Base-by-base conservation (phyloP, 2,329 filamentous ascomycete genomes). In the Aspergillus quadrilineatus region DNA sequence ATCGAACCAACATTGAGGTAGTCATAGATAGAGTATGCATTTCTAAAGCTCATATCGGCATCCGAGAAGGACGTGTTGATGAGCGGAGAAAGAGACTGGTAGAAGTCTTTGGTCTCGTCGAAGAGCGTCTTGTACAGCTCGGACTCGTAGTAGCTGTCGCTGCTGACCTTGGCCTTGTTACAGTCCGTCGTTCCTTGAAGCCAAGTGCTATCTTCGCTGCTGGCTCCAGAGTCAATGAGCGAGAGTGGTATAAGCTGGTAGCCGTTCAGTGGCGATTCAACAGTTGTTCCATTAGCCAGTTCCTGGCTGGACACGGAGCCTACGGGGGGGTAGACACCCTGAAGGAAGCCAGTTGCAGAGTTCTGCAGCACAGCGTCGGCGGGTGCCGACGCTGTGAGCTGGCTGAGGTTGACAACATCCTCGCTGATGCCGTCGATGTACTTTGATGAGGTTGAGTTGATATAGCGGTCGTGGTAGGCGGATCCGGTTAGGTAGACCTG, bases 231-330 rank as follows among this genome's bases (percentile, higher is more conserved):
- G 2, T 78, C 71, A 29, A 89, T 79, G 3, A 83, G 77, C 57
- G 86, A 82, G 54, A 97, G 79, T 15, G 90, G 89, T 63, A 96
- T 88, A 59, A 94, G 84, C 74, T 97, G 92, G 71, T 92, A 96
- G 28, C 92, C 92, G 59, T 84, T 79, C 67, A 96, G 76, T 0
- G 92, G 91, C 1, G 85, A 78, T 56, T 85, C 76, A 10, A 92
- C 78, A 4, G 75, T 77, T 22, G 83, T 83, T 49, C 88, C 88
- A 72, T 96, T 92, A 65, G 84, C 84, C 41, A 96, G 82, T 2
- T 78, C 85, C 74, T 89, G 81, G 36, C 80, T 75, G 8, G 80
- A 79, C 1, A 77, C 69, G 5, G 74, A 69, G 2, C 85, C 85
- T 1, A 87, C 84, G 1, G 92, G 90, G 8, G 92, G 92, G 70